These are phyloP conservation scores for Yarrowia sp. DNA, from an alignment of 805 yeast genomes.

Conservation along the genomic window DNA sequence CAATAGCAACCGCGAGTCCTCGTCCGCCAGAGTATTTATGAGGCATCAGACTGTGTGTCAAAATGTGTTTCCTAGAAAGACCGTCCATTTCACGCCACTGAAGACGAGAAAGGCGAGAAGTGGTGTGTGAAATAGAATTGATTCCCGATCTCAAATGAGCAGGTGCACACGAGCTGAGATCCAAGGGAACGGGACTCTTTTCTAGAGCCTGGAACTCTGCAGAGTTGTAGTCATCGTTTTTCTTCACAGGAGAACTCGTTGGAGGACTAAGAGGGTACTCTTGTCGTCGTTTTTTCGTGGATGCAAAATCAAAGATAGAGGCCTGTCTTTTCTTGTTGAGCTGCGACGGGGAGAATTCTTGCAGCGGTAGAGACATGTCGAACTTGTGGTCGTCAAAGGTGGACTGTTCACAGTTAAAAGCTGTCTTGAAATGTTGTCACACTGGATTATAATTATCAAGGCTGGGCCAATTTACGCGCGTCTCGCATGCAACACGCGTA, in stretches of 20 bases:
- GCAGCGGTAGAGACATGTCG: conserved; percentile 8
- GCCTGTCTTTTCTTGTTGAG: conserved; percentile 19
- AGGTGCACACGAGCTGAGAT: neutral
- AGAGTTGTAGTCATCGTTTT: neutral
- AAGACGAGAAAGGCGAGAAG: conserved; percentile 14
- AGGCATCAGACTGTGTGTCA: neutral
- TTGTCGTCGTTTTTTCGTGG: conserved; percentile 8
- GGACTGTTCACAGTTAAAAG: too few species aligned
- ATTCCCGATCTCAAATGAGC: conserved; percentile 9
- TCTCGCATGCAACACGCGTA: conserved; percentile 28
- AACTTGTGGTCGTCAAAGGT: too few species aligned
- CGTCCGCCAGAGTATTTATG: neutral
- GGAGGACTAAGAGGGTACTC: conserved; percentile 27
- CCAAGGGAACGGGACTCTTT: conserved; percentile 24
- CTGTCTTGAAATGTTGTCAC: too few species aligned
- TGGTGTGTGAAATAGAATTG: conserved; percentile 9
- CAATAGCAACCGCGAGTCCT: neutral
- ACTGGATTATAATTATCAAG: neutral
- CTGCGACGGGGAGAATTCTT: conserved; percentile 20
- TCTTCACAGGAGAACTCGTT: conserved; percentile 11
- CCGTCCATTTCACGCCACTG: conserved; percentile 32
- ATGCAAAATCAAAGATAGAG: conserved; percentile 20
- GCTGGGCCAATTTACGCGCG: conserved; percentile 27
- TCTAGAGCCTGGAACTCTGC: neutral
- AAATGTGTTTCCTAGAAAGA: neutral